A percentile compares a stretch with the other conserved stretches of the same genome.
phyloP scores from a whole-genome alignment of 192 early-diverging fungal genomes.

The Lobulomyces angularis region DNA sequence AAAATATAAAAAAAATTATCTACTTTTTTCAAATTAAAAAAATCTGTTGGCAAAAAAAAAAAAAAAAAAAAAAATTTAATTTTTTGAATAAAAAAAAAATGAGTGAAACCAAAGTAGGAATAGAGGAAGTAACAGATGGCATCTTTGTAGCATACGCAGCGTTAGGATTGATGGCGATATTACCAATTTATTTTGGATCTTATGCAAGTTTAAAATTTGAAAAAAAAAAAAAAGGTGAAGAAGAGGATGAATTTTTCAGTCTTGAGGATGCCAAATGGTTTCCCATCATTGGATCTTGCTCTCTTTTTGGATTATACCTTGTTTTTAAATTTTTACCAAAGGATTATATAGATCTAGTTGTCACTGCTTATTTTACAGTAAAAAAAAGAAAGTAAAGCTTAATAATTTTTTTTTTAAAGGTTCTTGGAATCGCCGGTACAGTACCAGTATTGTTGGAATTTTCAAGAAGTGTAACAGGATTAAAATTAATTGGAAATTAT shows the following conservation, averaged over 20 bases:
- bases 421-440: slow-evolving; percentile 66
- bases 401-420: too few species aligned
- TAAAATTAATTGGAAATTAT: slow-evolving; percentile 55
- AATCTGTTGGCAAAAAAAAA: too few species aligned
- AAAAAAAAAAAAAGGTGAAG: slow-evolving; percentile 41
- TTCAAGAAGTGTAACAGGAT: slow-evolving; percentile 35
- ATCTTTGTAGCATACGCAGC: slow-evolving; percentile 73
- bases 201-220: slow-evolving; percentile 37
- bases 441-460: slow-evolving; percentile 45
- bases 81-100: too few species aligned
- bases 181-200: slow-evolving; percentile 80
- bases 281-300: slow-evolving; percentile 76
- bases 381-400: too few species aligned
- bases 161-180: slow-evolving; percentile 69
- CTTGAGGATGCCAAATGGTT: slow-evolving; percentile 86
- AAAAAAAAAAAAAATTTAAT: too few species aligned
- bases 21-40: too few species aligned
- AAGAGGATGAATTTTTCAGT: slow-evolving; percentile 64
- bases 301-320: slow-evolving; percentile 71
- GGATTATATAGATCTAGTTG: slow-evolving; percentile 66
- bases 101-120: too few species aligned
- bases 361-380: slow-evolving; percentile 74
- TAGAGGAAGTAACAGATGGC: too few species aligned
- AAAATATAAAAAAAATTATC: too few species aligned
- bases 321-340: slow-evolving; percentile 77